Percentiles rank a stretch among this genome's conserved stretches.
Conservation (phyloP, 2,329 filamentous ascomycete genomes). For the Sporothrix schenckii region DNA sequence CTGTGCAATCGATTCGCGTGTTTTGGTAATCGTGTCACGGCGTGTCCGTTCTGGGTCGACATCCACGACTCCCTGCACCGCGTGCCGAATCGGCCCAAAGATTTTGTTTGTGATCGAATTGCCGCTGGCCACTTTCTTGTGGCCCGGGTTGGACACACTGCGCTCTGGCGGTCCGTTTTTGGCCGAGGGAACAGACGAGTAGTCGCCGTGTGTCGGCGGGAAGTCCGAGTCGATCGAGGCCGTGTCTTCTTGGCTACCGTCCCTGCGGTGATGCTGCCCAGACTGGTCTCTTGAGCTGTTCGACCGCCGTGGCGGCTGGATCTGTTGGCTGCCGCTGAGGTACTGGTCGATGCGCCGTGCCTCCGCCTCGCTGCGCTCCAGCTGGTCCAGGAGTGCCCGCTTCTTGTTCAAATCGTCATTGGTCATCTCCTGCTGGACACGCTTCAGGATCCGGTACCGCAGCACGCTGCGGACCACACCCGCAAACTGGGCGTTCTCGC, state of each 20-base stretch:
- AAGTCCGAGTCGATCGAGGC: slow-evolving; percentile 96
- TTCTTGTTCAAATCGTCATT: slow-evolving; percentile 92
- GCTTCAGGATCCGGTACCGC: slow-evolving; percentile 86
- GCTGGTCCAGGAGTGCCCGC: slow-evolving; percentile 73
- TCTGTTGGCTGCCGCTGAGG: slow-evolving; percentile 71
- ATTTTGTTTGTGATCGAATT: slow-evolving; percentile 92
- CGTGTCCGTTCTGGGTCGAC: slow-evolving; percentile 92
- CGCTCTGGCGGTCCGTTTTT: slow-evolving; percentile 69
- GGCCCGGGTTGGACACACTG: slow-evolving; percentile 49
- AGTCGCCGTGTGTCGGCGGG: slow-evolving; percentile 80
- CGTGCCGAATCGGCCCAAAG: slow-evolving; percentile 92
- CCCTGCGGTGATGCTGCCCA: slow-evolving; percentile 49
- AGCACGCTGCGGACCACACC: slow-evolving; percentile 88
- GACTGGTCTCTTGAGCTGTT: slow-evolving; percentile 55
- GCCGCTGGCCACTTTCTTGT: slow-evolving; percentile 80
- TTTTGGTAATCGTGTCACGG: slow-evolving; percentile 93
- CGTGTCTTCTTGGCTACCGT: slow-evolving; percentile 71
- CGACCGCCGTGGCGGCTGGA: slow-evolving; percentile 68
- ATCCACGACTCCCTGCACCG: slow-evolving; percentile 93
- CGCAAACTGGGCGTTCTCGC: slow-evolving; percentile 95
- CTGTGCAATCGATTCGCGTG: slow-evolving; percentile 80
- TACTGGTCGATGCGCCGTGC: slow-evolving; percentile 93
- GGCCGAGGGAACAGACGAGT: slow-evolving; percentile 68
- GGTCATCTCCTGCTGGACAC: slow-evolving; percentile 97
- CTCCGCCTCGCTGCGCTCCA: slow-evolving; percentile 93